These are phyloP conservation scores for Poterioochromonas sp. DNA, from an alignment of 352 stramenopile genomes.

Conservation along the genomic window DNA sequence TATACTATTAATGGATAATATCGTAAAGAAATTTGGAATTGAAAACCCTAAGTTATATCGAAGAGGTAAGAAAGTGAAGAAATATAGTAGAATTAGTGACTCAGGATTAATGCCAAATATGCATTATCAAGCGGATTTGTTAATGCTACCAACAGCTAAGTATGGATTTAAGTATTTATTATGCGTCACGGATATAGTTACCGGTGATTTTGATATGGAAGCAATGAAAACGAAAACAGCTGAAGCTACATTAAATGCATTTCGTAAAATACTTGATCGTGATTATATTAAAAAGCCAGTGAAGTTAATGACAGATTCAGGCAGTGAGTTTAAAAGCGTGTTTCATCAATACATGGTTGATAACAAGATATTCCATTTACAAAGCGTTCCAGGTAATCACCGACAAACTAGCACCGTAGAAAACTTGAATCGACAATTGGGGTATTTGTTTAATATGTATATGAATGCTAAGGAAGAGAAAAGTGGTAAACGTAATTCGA, in stretches of 20 bases:
- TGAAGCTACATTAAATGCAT: conserved; percentile 24
- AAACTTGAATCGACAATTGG: conserved; percentile 30
- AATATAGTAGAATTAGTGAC: too few species aligned
- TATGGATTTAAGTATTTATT: conserved; percentile 35
- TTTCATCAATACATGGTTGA: conserved; percentile 35
- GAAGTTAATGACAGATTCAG: conserved; percentile 30
- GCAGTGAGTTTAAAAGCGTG: conserved; percentile 36
- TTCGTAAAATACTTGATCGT: conserved; percentile 34
- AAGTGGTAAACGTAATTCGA: conserved; percentile 15
- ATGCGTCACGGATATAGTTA: conserved; percentile 28
- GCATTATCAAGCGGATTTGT: conserved; percentile 27
- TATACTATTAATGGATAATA: too few species aligned
- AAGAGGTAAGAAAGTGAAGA: too few species aligned
- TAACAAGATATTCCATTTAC: conserved; percentile 36
- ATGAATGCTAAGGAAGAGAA: conserved; percentile 33
- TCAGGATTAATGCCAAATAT: too few species aligned
- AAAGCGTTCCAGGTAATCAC: conserved; percentile 22
- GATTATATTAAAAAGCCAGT: conserved; percentile 22
- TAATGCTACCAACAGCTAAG: conserved; percentile 29
- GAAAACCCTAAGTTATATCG: too few species aligned
- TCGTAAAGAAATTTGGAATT: too few species aligned
- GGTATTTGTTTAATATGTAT: conserved; percentile 32
- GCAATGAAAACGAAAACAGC: conserved; percentile 32
- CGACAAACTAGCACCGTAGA: conserved; percentile 37
- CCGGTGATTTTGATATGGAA: conserved; percentile 11